Evolutionary conservation across 2,329 filamentous ascomycete genomes (phyloP).

Genomic region (Cryphonectria japonica): DNA sequence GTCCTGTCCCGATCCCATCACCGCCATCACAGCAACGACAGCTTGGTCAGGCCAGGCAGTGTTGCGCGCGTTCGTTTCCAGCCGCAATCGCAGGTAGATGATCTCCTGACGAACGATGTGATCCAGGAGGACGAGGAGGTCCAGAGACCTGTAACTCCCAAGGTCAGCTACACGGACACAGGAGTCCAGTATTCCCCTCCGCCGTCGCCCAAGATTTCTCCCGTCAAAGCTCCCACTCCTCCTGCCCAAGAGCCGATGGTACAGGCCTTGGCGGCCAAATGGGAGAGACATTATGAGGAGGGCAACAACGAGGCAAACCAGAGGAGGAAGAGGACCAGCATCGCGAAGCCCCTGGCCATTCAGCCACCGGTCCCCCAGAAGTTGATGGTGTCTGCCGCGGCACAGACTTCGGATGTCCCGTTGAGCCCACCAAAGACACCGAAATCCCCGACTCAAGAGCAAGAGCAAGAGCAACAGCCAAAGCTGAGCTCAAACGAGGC

Average conservation of each 20-base stretch:
- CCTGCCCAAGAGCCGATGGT: constrained; percentile 44
- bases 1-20: constrained; percentile 53
- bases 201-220: constrained; percentile 64
- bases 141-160: constrained; percentile 38
- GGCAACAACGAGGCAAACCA: constrained; percentile 72
- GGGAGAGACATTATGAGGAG: constrained; percentile 46
- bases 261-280: constrained; percentile 37
- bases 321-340: constrained; percentile 68
- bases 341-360: constrained; percentile 54
- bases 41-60: constrained; percentile 58
- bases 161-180: constrained; percentile 69
- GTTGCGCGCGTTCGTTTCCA: constrained; percentile 57
- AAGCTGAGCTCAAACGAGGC: background rate
- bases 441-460: constrained; percentile 48
- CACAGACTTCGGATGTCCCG: constrained; percentile 65
- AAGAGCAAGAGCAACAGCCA: constrained; percentile 39
- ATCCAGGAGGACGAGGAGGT: constrained; percentile 53
- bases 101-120: constrained; percentile 54
- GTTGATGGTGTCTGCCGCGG: constrained; percentile 66
- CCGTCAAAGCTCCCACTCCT: constrained; percentile 46
- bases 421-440: constrained; percentile 70
- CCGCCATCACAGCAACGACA: constrained; percentile 63
- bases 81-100: constrained; percentile 48
- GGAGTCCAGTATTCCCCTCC: constrained; percentile 84
- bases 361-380: constrained; percentile 45